These are phyloP conservation scores for Vigna radiata DNA, from an alignment of 306 rosid genomes.

Conservation along the genomic window DNA sequence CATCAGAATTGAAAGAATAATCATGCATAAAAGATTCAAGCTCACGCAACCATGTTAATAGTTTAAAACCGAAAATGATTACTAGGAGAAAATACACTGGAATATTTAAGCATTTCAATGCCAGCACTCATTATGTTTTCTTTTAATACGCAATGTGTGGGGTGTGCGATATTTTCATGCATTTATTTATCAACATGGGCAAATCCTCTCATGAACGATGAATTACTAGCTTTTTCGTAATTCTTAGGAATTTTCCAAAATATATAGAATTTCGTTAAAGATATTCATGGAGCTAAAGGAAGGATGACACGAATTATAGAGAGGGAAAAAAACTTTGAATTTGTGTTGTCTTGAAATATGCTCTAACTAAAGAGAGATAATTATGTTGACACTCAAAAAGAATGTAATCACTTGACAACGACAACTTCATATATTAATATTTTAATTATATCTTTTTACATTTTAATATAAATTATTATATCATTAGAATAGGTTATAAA, in stretches of 20 bases:
- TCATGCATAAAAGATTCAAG: conserved; percentile 3
- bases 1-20: neutral
- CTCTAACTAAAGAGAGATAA: no score
- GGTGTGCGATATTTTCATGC: conserved; percentile 19
- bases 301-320: neutral
- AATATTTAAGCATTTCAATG: conserved; percentile 31
- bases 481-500: no score
- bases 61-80: conserved; percentile 41
- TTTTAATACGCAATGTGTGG: conserved; percentile 38
- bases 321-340: neutral
- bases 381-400: no score
- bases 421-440: no score
- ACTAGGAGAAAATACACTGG: neutral
- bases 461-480: no score
- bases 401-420: no score
- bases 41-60: conserved; percentile 35
- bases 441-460: no score
- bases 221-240: conserved; percentile 20
- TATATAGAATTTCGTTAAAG: neutral
- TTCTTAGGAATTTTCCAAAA: neutral
- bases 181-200: neutral
- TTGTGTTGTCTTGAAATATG: neutral
- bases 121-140: conserved; percentile 36
- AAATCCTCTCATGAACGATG: conserved; percentile 1
- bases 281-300: neutral